Conservation (phyloP, 345 rosid species). For the Mallotus nudiflorus region DNA sequence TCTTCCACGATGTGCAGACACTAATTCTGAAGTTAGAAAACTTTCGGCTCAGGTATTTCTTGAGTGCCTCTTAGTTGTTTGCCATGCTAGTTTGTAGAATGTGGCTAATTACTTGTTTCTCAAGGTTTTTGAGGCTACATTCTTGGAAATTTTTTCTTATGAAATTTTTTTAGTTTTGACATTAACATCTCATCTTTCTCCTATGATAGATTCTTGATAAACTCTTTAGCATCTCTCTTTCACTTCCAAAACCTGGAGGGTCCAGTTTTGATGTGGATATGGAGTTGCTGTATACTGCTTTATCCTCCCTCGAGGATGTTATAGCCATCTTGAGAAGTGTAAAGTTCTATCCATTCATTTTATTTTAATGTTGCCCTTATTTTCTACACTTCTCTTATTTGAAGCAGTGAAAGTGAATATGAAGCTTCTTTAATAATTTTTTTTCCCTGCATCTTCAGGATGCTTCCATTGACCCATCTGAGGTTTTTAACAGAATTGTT, state of each 20-base stretch:
- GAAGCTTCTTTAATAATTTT: neutral
- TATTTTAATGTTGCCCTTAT: constrained; percentile 5
- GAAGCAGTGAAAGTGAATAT: constrained; percentile 9
- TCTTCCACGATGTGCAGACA: constrained; percentile 98
- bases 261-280: constrained; percentile 52
- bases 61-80: constrained; percentile 7
- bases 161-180: constrained; percentile 9
- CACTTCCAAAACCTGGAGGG: constrained; percentile 74
- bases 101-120: neutral
- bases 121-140: constrained; percentile 2
- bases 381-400: constrained; percentile 6
- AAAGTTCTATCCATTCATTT: constrained; percentile 28
- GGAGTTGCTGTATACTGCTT: constrained; percentile 71
- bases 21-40: constrained; percentile 88
- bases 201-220: constrained; percentile 78
- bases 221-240: constrained; percentile 86
- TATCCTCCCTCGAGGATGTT: constrained; percentile 95
- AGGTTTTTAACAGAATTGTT: constrained; percentile 92
- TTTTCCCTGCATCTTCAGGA: constrained; percentile 51
- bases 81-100: neutral
- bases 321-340: constrained; percentile 92
- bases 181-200: constrained; percentile 17
- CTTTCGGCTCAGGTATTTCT: constrained; percentile 79
- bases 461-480: constrained; percentile 97
- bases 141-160: constrained; percentile 12